Conservation (phyloP, 331 rosid genomes). For the Arachis monticola region DNA sequence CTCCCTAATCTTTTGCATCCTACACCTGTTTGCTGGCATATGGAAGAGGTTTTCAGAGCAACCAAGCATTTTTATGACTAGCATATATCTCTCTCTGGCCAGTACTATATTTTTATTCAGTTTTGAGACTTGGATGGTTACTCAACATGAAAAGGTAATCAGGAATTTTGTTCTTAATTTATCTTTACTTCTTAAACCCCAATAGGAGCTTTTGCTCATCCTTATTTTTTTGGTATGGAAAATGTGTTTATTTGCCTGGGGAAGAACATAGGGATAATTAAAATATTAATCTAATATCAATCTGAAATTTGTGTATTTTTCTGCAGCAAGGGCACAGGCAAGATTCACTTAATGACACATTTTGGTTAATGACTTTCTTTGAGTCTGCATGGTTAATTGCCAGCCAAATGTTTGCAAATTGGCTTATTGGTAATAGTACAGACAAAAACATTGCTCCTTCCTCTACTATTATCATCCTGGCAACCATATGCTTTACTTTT, state of each 20-base stretch:
- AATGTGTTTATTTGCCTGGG: conserved; percentile 1
- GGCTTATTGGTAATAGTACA: conserved; percentile 63
- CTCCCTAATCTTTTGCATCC: conserved; percentile 64
- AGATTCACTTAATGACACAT: conserved; percentile 80
- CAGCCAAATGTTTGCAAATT: conserved; percentile 87
- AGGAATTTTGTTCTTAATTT: conserved; percentile 16
- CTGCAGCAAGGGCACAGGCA: conserved; percentile 91
- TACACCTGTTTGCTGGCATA: conserved; percentile 69
- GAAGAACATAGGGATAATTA: conserved; percentile 17
- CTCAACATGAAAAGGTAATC: conserved; percentile 84
- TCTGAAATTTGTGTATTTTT: conserved; percentile 24
- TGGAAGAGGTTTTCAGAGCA: conserved; percentile 71
- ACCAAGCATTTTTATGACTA: conserved; percentile 66
- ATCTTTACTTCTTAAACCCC: conserved; percentile 22
- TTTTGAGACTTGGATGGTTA: conserved; percentile 90
- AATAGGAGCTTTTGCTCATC: conserved; percentile 33
- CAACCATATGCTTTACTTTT: conserved; percentile 59
- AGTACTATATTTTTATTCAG: conserved; percentile 69
- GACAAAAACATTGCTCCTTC: conserved; percentile 57
- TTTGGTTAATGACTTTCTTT: conserved; percentile 91
- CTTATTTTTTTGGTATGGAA: conserved; percentile 7
- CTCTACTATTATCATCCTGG: conserved; percentile 64
- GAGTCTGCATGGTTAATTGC: conserved; percentile 82
- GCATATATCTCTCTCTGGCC: conserved; percentile 69
- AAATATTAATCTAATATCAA: conserved; percentile 29